phyloP scores from a whole-genome alignment of 2,329 filamentous ascomycete genomes.

The Chrysoporthe deuterocubensis region DNA sequence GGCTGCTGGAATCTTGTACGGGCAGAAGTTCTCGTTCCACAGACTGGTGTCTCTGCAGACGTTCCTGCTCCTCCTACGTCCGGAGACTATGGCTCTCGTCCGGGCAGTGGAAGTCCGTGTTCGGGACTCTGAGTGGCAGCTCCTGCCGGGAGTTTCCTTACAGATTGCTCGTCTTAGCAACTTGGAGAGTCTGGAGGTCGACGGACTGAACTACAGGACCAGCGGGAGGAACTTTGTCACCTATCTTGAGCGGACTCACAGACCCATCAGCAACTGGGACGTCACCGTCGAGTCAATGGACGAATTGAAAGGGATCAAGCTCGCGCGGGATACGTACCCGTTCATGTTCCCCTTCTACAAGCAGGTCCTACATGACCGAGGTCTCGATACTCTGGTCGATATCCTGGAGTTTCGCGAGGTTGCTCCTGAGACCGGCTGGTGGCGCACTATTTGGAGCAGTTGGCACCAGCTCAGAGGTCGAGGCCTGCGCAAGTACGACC shows the following conservation, averaged over 20 bases:
- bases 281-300: conserved; percentile 5
- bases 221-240: background rate
- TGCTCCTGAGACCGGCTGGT: background rate
- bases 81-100: background rate
- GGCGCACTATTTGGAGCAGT: background rate
- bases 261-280: background rate
- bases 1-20: background rate
- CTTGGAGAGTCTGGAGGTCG: background rate
- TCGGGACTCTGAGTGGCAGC: background rate
- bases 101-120: background rate
- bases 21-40: conserved; percentile 4
- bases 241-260: background rate
- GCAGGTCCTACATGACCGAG: background rate
- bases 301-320: conserved; percentile 3
- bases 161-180: background rate
- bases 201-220: background rate
- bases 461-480: background rate
- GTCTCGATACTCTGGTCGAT: background rate
- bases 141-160: conserved; percentile 5
- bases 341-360: conserved; percentile 14
- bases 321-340: conserved; percentile 9
- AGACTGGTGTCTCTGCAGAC: conserved; percentile 2
- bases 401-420: background rate
- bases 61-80: conserved; percentile 10
- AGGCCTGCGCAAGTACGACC: background rate